phyloP scores from a whole-genome alignment of 768 basidiomycete species.

The Atractiella rhizophila region DNA sequence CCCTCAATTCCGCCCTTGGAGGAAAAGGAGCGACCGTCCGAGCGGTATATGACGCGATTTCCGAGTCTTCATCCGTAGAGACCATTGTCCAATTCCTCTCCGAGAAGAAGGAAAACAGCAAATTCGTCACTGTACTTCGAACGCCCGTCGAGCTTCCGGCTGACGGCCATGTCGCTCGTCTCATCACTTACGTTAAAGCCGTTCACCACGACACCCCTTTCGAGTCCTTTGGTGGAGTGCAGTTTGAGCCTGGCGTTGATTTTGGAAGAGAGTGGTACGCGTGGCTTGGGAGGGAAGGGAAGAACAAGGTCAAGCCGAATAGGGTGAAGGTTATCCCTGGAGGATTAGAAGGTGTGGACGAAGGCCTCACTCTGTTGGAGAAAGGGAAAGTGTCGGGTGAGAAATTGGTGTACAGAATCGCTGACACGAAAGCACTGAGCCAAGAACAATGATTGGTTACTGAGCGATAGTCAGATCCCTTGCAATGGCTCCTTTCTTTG shows the following conservation, averaged over 20 bases:
- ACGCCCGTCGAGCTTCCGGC: too few relatives aligned
- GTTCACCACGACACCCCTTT: constrained; percentile 11
- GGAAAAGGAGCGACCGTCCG: constrained; percentile 6
- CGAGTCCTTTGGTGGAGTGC: too few relatives aligned
- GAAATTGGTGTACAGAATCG: constrained; percentile 16
- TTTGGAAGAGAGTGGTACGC: constrained; percentile 13
- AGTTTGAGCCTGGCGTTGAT: constrained; percentile 5
- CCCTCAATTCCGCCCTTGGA: constrained; percentile 1
- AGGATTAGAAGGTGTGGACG: constrained; percentile 13
- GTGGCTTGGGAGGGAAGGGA: too few relatives aligned
- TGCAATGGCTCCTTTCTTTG: too few relatives aligned
- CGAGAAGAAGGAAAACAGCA: constrained; percentile 5
- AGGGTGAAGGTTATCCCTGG: constrained; percentile 12
- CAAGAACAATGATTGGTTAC: too few relatives aligned
- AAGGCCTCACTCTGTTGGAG: constrained; percentile 13
- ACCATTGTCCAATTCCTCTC: too few relatives aligned
- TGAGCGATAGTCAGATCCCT: too few relatives aligned
- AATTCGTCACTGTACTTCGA: constrained; percentile 7
- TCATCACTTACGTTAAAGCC: too few relatives aligned
- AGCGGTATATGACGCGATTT: constrained; percentile 10
- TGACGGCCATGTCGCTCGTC: too few relatives aligned
- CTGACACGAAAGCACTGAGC: too few relatives aligned
- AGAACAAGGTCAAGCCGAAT: constrained; percentile 12
- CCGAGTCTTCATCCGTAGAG: too few relatives aligned
- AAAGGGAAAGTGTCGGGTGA: constrained; percentile 13